phyloP scores from a whole-genome alignment of 371 early-diverging fungal genomes.

The Dinochytrium kinnereticum region DNA sequence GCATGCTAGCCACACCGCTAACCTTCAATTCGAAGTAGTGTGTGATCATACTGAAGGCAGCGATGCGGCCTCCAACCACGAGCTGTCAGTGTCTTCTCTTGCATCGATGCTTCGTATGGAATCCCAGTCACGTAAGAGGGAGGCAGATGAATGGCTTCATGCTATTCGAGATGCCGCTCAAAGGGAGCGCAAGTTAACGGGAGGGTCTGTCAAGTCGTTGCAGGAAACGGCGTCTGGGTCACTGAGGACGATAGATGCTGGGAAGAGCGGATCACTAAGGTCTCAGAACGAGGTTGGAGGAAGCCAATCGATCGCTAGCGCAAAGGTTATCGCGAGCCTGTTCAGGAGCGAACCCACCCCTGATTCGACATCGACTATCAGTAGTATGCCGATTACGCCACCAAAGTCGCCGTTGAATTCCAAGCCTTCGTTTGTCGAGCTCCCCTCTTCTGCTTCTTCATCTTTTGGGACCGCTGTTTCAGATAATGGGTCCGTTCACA shows the following conservation, averaged over 20 bases:
- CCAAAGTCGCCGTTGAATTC: background rate
- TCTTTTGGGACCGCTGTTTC: too few relatives aligned
- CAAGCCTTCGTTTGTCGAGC: too few relatives aligned
- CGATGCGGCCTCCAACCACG: background rate
- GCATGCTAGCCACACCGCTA: background rate
- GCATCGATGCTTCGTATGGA: background rate
- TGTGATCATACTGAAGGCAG: background rate
- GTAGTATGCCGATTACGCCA: background rate
- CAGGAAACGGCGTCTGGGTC: too few relatives aligned
- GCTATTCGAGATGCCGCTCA: background rate
- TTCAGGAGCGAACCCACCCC: background rate
- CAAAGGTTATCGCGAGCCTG: background rate
- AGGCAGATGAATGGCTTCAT: background rate
- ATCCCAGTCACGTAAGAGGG: background rate
- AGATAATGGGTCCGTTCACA: too few relatives aligned
- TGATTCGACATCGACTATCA: background rate
- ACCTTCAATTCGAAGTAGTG: conserved; percentile 11
- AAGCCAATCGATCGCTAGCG: background rate
- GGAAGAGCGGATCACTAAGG: background rate
- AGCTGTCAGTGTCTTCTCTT: background rate
- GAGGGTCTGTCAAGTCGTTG: background rate
- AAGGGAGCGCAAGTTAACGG: background rate
- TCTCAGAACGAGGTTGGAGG: background rate
- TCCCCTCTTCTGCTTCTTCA: too few relatives aligned
- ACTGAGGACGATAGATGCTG: too few relatives aligned